Evolutionary conservation across 2,329 filamentous ascomycete species (phyloP), one percentile per base, ranked within the genome.

Genomic region (Paracorniculantispora psalliotae): DNA sequence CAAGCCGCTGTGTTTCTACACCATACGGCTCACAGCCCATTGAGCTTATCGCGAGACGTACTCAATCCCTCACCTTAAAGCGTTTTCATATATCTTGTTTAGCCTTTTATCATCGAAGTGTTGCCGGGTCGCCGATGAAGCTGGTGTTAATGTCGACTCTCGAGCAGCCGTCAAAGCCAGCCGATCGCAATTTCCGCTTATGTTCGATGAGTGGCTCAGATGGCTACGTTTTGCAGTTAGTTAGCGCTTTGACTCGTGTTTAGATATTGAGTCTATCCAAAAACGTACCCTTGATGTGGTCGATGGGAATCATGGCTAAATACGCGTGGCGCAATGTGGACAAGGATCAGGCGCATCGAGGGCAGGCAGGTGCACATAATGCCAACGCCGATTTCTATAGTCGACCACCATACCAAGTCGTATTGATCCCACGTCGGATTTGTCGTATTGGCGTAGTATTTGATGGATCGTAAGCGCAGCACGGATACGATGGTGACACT

Each of bases 361-460:
- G 65, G 64, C 59, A 67, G 61, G 59, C 64, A 65, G 35, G 61
- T 60, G 57, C 63, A 64, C 41, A 64, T 63, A 49, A 67, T 63
- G 35, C 64, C 62, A 19, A 64, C 59, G 51, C 61, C 62, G 41
- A 65, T 28, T 61, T 65, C 66, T 44, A 67, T 57, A 39, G 51
- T 61, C 10, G 65, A 66, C 66, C 65, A 67, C 19, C 59, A 60
- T 1, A 54, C 53, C n/a, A 62, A 41, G 12, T 49, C 54, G 28
- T 37, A 62, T 9, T 64, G 43, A 37, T 67, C 63, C 57, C 62
- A 65, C 2, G 65, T 67, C 13, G 61, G 61, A 51, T 67, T 67
- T 4, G 46, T 26, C 12, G 62, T 63, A 17, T 58, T 61, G 39
- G 59, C 59, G 28, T 63, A 67, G 54, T 56, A n/a, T 41, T 66